Base-by-base conservation (phyloP, 2,329 filamentous ascomycete species). In the Aspergillus transmontanensis region DNA sequence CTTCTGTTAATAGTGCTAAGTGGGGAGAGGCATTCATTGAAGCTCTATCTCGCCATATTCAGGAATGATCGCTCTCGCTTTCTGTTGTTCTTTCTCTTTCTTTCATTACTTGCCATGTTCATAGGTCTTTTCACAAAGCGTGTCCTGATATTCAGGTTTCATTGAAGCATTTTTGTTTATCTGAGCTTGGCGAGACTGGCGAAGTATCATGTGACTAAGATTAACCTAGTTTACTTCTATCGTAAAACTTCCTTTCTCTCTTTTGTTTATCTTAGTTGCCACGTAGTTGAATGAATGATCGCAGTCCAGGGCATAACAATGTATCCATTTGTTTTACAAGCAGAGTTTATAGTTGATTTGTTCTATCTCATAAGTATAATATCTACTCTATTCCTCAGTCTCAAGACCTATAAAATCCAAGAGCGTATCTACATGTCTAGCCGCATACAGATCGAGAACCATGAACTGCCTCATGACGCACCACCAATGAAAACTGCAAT, bases 11-110 rank as follows among this genome's bases (percentile, higher is more conserved):
- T 28, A 76, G 74, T 70, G 73, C 73, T 14, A 71, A 68, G 71
- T 76, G 75, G 75, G 75, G 75, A 21, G 69, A 75, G 54, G 69
- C 60, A 0, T 76, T 76, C 41, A 76, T 72, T 3, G 46, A 62
- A 9, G 58, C 41, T 23, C 36, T 65, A 28, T 59, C 39, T 16
- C 51, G 51, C 3, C 51, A 39, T 26, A 10, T 23, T 7, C 21
- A 39, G 12, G 1, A 41, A 21, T 39, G 26, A n/a, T 5, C 19
- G 5, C 21, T 23, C n/a, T 54, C 26, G 0, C 12, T 21, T 36
- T 23, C 39, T 10, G 30, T n/a, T 9, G 14, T 36, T n/a, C 6
- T n/a, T 14, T 12, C 10, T 19, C 19, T n/a, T 34, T 21, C 0
- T 14, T 53, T 28, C 14, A 34, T 28, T 6, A 34, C 6, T 6